Percentiles rank a stretch among this genome's conserved stretches.
phyloP scores from a whole-genome alignment of 2,329 filamentous ascomycete species.

The Diaporthe destruens region DNA sequence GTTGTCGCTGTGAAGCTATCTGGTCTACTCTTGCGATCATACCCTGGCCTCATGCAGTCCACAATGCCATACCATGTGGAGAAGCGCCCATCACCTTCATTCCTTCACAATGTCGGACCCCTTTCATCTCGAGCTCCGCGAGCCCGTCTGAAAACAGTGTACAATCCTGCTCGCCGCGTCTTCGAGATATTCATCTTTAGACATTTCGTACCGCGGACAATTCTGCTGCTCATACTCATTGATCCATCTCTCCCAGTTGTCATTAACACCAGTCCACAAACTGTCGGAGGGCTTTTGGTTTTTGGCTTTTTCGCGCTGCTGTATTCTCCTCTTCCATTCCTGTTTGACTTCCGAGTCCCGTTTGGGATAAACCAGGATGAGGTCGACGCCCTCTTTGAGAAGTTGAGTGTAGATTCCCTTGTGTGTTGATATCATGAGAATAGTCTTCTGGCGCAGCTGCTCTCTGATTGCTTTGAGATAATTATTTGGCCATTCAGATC shows the following conservation, averaged over 20 bases:
- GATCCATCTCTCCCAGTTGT: slow-evolving; percentile 1
- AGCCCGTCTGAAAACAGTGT: neutral
- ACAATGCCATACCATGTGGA: neutral
- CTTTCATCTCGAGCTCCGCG: neutral
- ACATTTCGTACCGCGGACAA: slow-evolving; percentile 1
- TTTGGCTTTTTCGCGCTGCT: neutral
- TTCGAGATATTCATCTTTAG: neutral
- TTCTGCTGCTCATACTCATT: neutral
- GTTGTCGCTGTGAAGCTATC: neutral
- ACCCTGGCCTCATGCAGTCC: neutral
- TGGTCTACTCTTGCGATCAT: neutral
- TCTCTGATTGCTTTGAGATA: slow-evolving; percentile 7
- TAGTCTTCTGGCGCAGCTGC: neutral
- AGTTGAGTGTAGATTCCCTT: neutral
- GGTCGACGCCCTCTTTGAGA: neutral
- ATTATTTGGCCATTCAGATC: neutral
- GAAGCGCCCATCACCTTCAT: neutral
- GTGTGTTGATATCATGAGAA: slow-evolving; percentile 23
- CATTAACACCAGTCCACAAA: neutral
- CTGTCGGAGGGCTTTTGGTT: neutral
- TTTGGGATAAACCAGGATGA: slow-evolving; percentile 20
- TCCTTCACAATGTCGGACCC: neutral
- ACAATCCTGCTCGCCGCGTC: neutral
- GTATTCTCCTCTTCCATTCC: slow-evolving; percentile 23
- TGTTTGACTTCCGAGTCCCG: neutral